Evolutionary conservation across 2,329 filamentous ascomycete genomes (phyloP).

Genomic region (Trichoderma cornu-damae): DNA sequence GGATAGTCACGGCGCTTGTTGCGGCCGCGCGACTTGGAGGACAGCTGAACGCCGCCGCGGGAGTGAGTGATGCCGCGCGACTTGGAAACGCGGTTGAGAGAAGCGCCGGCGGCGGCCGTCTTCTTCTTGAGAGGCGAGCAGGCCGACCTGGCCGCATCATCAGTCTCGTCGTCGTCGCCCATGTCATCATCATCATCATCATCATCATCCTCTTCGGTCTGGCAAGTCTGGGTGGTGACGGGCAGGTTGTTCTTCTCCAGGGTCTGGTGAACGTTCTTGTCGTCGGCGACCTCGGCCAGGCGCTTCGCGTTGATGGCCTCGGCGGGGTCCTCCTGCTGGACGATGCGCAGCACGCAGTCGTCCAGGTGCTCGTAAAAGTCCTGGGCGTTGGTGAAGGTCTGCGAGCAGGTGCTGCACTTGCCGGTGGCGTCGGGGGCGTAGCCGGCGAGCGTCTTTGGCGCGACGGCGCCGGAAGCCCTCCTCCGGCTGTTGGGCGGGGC

Average conservation of each 20-base stretch:
- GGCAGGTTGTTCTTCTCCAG: conserved; percentile 59
- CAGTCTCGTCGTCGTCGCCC: conserved; percentile 49
- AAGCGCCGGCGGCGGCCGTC: no score
- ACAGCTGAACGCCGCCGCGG: conserved; percentile 62
- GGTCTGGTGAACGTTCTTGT: conserved; percentile 56
- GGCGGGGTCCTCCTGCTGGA: conserved; percentile 65
- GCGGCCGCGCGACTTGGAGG: conserved; percentile 60
- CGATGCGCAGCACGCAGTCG: conserved; percentile 66
- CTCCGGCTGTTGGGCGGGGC: conserved; percentile 87
- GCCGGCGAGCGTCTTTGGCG: conserved; percentile 60
- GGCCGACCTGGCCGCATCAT: conserved; percentile 35
- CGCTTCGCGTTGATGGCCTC: conserved; percentile 64
- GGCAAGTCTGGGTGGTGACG: conserved; percentile 34
- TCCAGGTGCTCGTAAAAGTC: conserved; percentile 98
- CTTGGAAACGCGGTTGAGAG: conserved; percentile 55
- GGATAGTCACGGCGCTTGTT: conserved; percentile 94
- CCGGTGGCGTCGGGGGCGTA: conserved; percentile 77
- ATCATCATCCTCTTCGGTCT: conserved; percentile 51
- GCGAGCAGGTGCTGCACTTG: conserved; percentile 91
- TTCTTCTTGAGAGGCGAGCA: conserved; percentile 42
- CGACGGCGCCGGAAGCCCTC: conserved; percentile 46
- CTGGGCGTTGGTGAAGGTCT: conserved; percentile 86
- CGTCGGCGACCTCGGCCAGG: conserved; percentile 60
- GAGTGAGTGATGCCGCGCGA: conserved; percentile 72
- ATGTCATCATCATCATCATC: conserved; percentile 48